Conservation (phyloP, 148 eudicot genomes). For the Cornus florida region DNA sequence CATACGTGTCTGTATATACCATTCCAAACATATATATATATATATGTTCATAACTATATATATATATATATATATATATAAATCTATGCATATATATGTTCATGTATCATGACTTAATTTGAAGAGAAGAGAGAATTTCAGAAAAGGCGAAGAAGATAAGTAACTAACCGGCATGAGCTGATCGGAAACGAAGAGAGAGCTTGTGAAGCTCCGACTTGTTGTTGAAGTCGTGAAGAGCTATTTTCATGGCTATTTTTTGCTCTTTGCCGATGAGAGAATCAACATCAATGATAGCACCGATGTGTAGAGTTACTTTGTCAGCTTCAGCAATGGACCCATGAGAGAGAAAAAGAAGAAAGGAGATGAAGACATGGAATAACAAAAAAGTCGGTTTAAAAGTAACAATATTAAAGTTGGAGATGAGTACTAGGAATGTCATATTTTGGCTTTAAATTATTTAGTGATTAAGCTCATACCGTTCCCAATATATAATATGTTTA, state of each 20-base stretch:
- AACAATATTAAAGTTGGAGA: background rate
- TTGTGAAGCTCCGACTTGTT: background rate
- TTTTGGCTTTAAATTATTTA: too few relatives aligned
- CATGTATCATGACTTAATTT: too few relatives aligned
- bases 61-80: too few relatives aligned
- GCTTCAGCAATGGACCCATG: background rate
- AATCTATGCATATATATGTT: too few relatives aligned
- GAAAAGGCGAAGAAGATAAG: background rate
- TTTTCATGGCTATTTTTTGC: constrained; percentile 13
- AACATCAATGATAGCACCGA: background rate
- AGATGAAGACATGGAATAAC: background rate
- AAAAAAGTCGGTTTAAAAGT: background rate
- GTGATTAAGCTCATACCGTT: too few relatives aligned
- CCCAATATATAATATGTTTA: too few relatives aligned
- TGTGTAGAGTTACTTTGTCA: background rate
- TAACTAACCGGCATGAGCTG: constrained; percentile 8
- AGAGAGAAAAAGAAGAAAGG: background rate
- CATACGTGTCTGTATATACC: too few relatives aligned
- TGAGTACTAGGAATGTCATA: too few relatives aligned
- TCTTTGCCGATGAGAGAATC: constrained; percentile 20
- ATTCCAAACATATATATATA: too few relatives aligned
- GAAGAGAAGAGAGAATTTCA: too few relatives aligned
- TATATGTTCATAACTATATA: too few relatives aligned
- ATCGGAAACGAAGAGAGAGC: constrained; percentile 1
- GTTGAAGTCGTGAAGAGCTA: constrained; percentile 7